Evolutionary conservation across 2,329 filamentous ascomycete species (phyloP), one percentile per base, ranked within the genome.

Genomic region (Huntiella decipiens): DNA sequence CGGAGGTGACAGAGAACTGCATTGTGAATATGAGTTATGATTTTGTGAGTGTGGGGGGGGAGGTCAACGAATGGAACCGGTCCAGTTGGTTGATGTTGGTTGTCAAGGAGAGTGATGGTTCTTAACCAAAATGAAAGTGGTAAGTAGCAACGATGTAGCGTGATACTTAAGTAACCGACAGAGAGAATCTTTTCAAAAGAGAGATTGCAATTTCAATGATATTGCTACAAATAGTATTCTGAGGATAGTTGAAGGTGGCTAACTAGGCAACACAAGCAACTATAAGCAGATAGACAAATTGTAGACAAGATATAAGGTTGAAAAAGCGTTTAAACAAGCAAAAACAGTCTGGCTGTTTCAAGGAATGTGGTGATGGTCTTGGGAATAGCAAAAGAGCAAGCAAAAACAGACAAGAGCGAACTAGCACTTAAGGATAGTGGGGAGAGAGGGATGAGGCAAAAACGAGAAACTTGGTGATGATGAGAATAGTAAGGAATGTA

Each of bases 1-100:
- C 55, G 51, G 61, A 58, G 51, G 66, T 51, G 50, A 63, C 50
- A 19, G 57, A 52, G 42, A 57, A 57, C 57, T 63, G 62, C 67
- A 70, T 71, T 39, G 55, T 66, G 55, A 43, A 28, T n/a, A 17
- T 42, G 35, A 15, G 38, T 44, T 22, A 34, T 12, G 28, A 32
- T 31, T 34, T n/a, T 22, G 13, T 37, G 28, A 37, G 33, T 37
- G 35, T 37, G 33, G n/a, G 43, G 43, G 19, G 40, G 22, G 40
- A 31, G 34, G 34, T 16, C 22, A 16, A 34, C 33, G n/a, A 34
- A 19, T 43, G 43, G 45, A 47, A 7, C 45, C 45, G 38, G 45
- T 38, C 45, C 17, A 43, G 39, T n/a, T 31, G 6, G n/a, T 16
- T 8, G 28, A 19, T 17, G 8, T 10, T 38, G 35, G 12, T 45